Evolutionary conservation across 768 basidiomycete genomes (phyloP).

Genomic region (Termitomyces sp.): DNA sequence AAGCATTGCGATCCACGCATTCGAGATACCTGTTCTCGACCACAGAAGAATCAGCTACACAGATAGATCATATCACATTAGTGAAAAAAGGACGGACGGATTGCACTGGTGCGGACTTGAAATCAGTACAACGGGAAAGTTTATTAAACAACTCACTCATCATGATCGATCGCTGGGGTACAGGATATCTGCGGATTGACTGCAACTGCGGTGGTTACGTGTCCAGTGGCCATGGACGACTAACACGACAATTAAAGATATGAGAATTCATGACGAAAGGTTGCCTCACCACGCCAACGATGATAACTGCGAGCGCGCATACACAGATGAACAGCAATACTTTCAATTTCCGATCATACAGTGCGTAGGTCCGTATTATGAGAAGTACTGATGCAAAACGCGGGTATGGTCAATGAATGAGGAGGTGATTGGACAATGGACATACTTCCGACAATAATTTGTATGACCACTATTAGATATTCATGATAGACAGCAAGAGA

Average conservation of each 20-base stretch:
- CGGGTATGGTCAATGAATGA: background rate
- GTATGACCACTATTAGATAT: background rate
- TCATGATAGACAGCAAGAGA: background rate
- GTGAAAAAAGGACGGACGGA: background rate
- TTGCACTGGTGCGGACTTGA: background rate
- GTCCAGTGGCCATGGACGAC: background rate
- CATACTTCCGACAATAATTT: background rate
- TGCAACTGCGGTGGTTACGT: background rate
- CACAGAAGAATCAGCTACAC: background rate
- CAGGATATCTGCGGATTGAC: background rate
- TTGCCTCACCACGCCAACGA: constrained; percentile 1
- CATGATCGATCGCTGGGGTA: background rate
- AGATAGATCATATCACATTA: background rate
- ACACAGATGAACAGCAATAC: constrained; percentile 21
- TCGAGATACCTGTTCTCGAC: constrained; percentile 21
- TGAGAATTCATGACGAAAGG: background rate
- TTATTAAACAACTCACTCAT: background rate
- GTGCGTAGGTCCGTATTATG: constrained; percentile 35
- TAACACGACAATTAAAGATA: background rate
- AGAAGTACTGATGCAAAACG: constrained; percentile 23
- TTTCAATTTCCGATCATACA: constrained; percentile 25
- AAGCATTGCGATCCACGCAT: constrained; percentile 34
- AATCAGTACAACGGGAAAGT: background rate
- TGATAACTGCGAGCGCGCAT: constrained; percentile 21
- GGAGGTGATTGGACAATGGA: background rate